A percentile compares a stretch with the other conserved stretches of the same genome.
Conservation (phyloP, 805 yeast genomes). For the Candida tallmaniae region DNA sequence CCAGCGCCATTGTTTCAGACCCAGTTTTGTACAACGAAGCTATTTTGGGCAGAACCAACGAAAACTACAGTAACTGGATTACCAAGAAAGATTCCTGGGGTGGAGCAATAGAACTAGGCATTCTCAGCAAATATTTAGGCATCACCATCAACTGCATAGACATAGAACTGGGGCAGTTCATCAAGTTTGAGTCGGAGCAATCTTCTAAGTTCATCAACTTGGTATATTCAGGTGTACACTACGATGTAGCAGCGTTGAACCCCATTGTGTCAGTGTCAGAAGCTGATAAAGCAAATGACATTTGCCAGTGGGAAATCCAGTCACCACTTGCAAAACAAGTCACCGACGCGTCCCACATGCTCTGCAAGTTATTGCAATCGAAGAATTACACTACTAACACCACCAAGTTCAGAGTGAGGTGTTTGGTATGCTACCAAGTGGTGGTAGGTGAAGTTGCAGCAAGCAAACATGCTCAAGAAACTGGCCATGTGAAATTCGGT, state of each 20-base stretch:
- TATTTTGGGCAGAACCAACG: slow-evolving; percentile 48
- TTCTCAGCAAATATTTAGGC: slow-evolving; percentile 49
- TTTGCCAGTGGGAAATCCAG: slow-evolving; percentile 38
- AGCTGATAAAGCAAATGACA: slow-evolving; percentile 27
- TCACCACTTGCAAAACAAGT: slow-evolving; percentile 27
- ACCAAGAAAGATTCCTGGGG: slow-evolving; percentile 65
- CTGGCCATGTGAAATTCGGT: slow-evolving; percentile 61
- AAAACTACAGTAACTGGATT: slow-evolving; percentile 61
- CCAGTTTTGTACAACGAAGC: slow-evolving; percentile 47
- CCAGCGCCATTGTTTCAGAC: slow-evolving; percentile 38
- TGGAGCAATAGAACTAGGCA: slow-evolving; percentile 73
- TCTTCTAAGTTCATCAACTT: slow-evolving; percentile 46
- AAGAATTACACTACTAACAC: slow-evolving; percentile 65
- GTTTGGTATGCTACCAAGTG: slow-evolving; percentile 49
- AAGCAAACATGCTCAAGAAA: slow-evolving; percentile 55
- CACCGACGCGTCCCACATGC: slow-evolving; percentile 21
- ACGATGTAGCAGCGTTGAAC: slow-evolving; percentile 45
- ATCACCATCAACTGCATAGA: slow-evolving; percentile 59
- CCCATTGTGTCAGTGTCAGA: slow-evolving; percentile 12
- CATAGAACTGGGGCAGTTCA: slow-evolving; percentile 55
- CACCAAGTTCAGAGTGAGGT: slow-evolving; percentile 50
- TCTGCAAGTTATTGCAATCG: slow-evolving; percentile 44
- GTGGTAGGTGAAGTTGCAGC: slow-evolving; percentile 65
- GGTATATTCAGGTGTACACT: slow-evolving; percentile 69
- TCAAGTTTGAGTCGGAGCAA: slow-evolving; percentile 43